A percentile compares a stretch with the other conserved stretches of the same genome.
Evolutionary conservation across 805 yeast genomes (phyloP).

Genomic region (Candida parachauliodes): DNA sequence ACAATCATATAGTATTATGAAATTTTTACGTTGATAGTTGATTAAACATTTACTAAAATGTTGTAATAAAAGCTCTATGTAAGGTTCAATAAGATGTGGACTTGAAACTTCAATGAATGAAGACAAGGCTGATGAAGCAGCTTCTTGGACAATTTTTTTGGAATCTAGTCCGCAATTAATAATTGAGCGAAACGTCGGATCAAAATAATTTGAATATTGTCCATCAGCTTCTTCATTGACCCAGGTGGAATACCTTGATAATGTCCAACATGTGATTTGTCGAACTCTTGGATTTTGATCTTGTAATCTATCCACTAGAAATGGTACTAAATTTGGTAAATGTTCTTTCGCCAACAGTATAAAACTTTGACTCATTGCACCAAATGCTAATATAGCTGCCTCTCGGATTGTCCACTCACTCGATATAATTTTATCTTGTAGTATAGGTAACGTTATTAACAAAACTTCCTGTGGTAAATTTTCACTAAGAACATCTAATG

Average conservation of each 20-base stretch:
- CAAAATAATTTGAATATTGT: conserved; percentile 60
- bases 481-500: conserved; percentile 77
- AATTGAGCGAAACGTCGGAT: conserved; percentile 75
- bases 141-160: conserved; percentile 92
- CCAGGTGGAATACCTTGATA: conserved; percentile 83
- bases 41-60: conserved; percentile 73
- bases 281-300: conserved; percentile 83
- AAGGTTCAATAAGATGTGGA: conserved; percentile 54
- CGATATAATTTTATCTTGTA: conserved; percentile 67
- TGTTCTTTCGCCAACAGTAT: conserved; percentile 65
- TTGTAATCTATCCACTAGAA: conserved; percentile 70
- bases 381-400: conserved; percentile 89
- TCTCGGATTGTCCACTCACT: conserved; percentile 87
- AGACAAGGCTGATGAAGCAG: conserved; percentile 86
- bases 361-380: conserved; percentile 92
- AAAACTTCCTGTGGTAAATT: conserved; percentile 66
- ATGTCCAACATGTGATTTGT: conserved; percentile 94
- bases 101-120: conserved; percentile 79
- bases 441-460: conserved; percentile 63
- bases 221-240: conserved; percentile 71
- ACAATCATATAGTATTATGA: conserved; percentile 82
- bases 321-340: conserved; percentile 79
- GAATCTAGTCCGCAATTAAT: conserved; percentile 73
- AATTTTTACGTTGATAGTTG: conserved; percentile 75
- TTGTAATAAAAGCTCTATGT: conserved; percentile 61